phyloP scores from a whole-genome alignment of 208 protist genomes.

The Trypanosoma mega region DNA sequence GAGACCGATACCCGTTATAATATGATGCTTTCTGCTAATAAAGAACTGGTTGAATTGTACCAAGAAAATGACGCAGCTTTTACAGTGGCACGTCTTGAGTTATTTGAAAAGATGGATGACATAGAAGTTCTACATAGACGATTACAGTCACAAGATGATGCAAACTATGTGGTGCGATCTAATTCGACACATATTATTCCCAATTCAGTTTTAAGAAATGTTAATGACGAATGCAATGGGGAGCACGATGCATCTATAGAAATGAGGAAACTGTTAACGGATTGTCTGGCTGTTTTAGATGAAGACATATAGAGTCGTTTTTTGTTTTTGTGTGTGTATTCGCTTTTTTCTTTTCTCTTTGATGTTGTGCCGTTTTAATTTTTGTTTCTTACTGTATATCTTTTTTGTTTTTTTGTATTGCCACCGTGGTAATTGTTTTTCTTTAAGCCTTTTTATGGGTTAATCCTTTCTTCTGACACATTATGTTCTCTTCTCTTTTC shows the following conservation, averaged over 20 bases:
- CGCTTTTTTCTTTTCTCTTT: constrained; percentile 17
- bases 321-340: constrained; percentile 5
- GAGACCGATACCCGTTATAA: constrained; percentile 11
- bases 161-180: background rate
- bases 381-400: constrained; percentile 21
- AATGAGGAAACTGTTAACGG: constrained; percentile 27
- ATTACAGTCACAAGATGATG: constrained; percentile 1
- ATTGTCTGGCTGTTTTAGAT: constrained; percentile 22
- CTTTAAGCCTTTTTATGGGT: no score
- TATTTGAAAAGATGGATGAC: constrained; percentile 17
- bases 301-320: constrained; percentile 11
- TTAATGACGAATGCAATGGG: background rate
- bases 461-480: no score
- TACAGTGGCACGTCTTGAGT: constrained; percentile 9
- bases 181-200: background rate
- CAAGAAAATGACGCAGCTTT: background rate
- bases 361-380: background rate
- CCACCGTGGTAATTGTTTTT: constrained; percentile 5
- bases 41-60: constrained; percentile 3
- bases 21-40: background rate
- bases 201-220: constrained; percentile 7
- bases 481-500: no score
- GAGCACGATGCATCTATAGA: constrained; percentile 18
- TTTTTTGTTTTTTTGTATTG: constrained; percentile 20
- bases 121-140: constrained; percentile 15